Conservation (phyloP, 176 grass and related monocot species). For the Rhipidocladum racemiflorum region DNA sequence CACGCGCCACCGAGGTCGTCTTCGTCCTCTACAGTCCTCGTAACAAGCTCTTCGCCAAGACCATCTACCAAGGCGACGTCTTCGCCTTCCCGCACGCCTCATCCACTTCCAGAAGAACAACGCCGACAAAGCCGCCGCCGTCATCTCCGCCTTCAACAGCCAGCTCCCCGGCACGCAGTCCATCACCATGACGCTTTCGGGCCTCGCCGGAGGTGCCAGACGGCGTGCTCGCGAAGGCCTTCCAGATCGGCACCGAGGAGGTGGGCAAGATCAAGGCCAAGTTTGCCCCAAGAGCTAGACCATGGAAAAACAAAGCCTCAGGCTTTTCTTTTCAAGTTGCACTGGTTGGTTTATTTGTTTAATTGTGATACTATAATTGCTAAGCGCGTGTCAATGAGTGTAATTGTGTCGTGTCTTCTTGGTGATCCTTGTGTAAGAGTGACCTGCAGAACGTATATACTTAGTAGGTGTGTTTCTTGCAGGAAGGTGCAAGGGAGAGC, state of each 20-base stretch:
- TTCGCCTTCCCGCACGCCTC: constrained; percentile 65
- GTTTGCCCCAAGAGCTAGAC: constrained; percentile 46
- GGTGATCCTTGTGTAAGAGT: neutral
- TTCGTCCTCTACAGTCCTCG: constrained; percentile 87
- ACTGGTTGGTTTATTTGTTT: neutral
- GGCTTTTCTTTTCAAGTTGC: neutral
- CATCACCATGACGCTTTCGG: constrained; percentile 62
- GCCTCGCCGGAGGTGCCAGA: constrained; percentile 40
- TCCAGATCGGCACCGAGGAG: constrained; percentile 58
- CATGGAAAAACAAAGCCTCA: neutral
- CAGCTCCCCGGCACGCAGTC: constrained; percentile 79
- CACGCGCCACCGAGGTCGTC: constrained; percentile 79
- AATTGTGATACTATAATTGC: neutral
- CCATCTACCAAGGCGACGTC: constrained; percentile 53
- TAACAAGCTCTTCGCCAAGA: constrained; percentile 66
- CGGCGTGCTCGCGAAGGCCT: constrained; percentile 66
- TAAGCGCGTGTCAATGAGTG: neutral
- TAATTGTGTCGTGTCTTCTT: neutral
- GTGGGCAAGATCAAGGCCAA: constrained; percentile 69
- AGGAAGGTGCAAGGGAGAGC: constrained; percentile 14
- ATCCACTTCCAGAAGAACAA: constrained; percentile 81
- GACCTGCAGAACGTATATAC: neutral
- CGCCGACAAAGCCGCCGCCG: constrained; percentile 39
- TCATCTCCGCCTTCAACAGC: constrained; percentile 77
- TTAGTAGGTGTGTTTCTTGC: neutral